Evolutionary conservation across 176 grass and related monocot genomes (phyloP), one percentile per base, ranked within the genome.

Genomic region (Alloteropsis semialata): DNA sequence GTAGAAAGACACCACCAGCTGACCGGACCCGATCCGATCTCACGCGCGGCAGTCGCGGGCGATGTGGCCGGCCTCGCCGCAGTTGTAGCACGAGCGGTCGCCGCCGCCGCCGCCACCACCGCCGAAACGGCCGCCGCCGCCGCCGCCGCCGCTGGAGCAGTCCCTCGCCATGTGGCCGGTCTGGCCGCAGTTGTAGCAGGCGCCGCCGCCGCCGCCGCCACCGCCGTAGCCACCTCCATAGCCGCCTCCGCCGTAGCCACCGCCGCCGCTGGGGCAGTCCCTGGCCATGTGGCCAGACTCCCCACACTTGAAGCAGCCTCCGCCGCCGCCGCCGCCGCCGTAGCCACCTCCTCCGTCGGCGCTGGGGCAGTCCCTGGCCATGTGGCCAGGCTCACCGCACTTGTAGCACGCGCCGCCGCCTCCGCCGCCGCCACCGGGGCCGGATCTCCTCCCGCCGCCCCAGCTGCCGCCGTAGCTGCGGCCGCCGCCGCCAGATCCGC

Each of bases 151-250:
- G 48, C 37, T 81, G 33, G 66, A 70, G 87, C 94, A 97, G 63
- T 97, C 94, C 71, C 94, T 81, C 1, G 94, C 91, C 10, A 97
- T 27, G 70, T 97, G 94, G 7, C 91, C 94, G 3, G 62, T 24
- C 75, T 93, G 89, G 34, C 94, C 94, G 56, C 96, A 98, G 87
- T 91, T 95, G 61, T 95, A 98, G 92, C 96, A 95, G 37, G 56
- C 77, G 4, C 84, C 80, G 2, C 96, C 84, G 0, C 89, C 86
- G 0, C 92, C 93, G 0, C 84, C 88, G 0, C 87, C 88, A 0
- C 86, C 88, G 0, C 24, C 21, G 6, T 24, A 22, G 53, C 87
- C 88, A 0, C 88, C 90, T 0, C 82, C 82, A 0, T 85, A 84
- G 0, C 87, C 91, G 0, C 88, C 88, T 0, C 86, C 88, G 0